Base-by-base conservation (phyloP, 148 eudicot genomes). In the Cornus florida region DNA sequence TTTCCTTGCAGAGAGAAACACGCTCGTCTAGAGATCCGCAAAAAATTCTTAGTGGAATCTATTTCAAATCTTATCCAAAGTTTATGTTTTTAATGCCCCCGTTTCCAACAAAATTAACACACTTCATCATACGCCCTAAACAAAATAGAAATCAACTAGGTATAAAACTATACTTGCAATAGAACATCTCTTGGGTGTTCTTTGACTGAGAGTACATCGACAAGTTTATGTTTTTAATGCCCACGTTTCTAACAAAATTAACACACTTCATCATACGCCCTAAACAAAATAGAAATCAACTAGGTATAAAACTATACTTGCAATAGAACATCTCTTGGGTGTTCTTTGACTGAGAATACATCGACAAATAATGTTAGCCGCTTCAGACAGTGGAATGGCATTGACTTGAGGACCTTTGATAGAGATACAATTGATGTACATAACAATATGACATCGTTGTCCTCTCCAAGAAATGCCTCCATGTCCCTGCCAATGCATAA, bases 171-270 rank as follows among this genome's bases (percentile, higher is more conserved):
- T 79, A 88, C 89, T 83, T 87, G 86, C 94, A 91, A 50, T 92
- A 89, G 81, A 74, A 89, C 9, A n/a, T 89, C 94, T 5, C 88
- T 88, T 1, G 93, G 93, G 72, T 85, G 57, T 81, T 90, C 88
- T 82, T 90, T 90, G 35, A 90, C 93, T 0, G 93, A 90, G 68
- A 88, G 88, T 7, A 86, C 93, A 83, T 90, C 93, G 20, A 73
- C 91, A n/a, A n/a, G n/a, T n/a, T n/a, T n/a, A n/a, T n/a, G n/a
- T n/a, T n/a, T n/a, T n/a, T n/a, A n/a, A n/a, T n/a, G n/a, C n/a
- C n/a, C n/a, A n/a, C n/a, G n/a, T n/a, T n/a, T n/a, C n/a, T 70
- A 70, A 10, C 0, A 9, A n/a, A 60, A 19, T 8, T 12, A 62
- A 7, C 33, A 39, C 6, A 7, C 2, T 43, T 43, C 5, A 11